Base-by-base conservation (phyloP, 1,284 basidiomycete genomes). In the Malassezia yamatoensis region DNA sequence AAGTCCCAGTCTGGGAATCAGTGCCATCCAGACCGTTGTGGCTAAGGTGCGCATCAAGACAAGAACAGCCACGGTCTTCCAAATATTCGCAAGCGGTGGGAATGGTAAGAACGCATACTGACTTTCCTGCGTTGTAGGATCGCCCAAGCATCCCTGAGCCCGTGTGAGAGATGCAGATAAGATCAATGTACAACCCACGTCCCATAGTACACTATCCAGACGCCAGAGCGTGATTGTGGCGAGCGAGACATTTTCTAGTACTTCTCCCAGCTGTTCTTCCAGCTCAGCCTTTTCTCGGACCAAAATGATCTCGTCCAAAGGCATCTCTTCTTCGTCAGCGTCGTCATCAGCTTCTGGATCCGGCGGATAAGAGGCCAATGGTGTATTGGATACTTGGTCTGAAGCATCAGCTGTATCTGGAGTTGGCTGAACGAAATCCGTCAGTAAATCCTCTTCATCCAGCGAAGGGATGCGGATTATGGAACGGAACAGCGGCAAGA, bases 181-280 rank as follows among this genome's bases (percentile, higher is more conserved):
- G n/a, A 72, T 58, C 3, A 72, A 51, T 38, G 58, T 62, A 35
- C 61, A 63, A 11, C 65, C 69, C 7, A 72, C 24, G 40, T 68
- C 66, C 69, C 69, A 72, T 21, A 72, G 57, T 43, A 68, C 63
- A 12, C 65, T 65, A 42, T 72, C 69, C 34, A 72, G 53, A 10
- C 67, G 58, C 69, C 69, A 72, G 16, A 72, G 53, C 8, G 65
- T 56, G 37, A 65, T 64, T 33, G 68, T 58, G 0, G 65, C 66
- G 0, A 67, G 61, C 2, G 66, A 60, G 13, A 70, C 60, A 33
- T 62, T 61, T 6, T 67, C 63, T 9, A 72, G 53, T 7, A 64
- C 61, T 5, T 63, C 67, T 10, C 69, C 68, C 12, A 72, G 52
- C 21, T 65, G 62, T 0, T 60, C 59, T 38, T 72, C 67, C 11